Conservation (phyloP, 2,329 filamentous ascomycete species). For the Aspergillus hortae region DNA sequence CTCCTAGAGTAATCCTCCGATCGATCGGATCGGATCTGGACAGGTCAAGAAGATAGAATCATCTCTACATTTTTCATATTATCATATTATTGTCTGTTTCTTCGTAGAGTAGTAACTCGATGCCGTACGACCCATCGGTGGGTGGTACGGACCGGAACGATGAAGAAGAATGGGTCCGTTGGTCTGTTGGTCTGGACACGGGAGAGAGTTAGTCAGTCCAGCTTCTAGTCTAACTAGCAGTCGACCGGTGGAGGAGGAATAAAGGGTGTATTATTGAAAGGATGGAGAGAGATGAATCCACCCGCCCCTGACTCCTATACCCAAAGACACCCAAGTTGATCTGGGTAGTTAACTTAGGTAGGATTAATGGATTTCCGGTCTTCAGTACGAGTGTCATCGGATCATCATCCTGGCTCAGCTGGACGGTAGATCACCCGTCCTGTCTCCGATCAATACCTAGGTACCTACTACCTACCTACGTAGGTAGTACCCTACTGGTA, state of each 20-base stretch:
- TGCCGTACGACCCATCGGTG: neutral
- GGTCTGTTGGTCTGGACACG: neutral
- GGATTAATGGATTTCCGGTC: neutral
- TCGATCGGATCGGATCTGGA: neutral
- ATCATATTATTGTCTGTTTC: too few relatives aligned
- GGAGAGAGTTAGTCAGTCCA: neutral
- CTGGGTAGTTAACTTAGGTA: neutral
- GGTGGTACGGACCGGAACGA: neutral
- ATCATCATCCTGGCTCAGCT: constrained; percentile 12
- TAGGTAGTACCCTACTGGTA: too few relatives aligned
- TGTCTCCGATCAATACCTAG: neutral
- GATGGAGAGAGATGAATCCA: neutral
- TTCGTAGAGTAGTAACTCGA: neutral
- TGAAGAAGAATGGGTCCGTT: neutral
- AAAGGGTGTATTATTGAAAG: neutral
- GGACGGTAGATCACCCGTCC: constrained; percentile 15
- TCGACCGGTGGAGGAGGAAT: too few relatives aligned
- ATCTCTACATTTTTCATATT: too few relatives aligned
- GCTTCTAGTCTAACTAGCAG: too few relatives aligned
- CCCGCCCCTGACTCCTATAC: neutral
- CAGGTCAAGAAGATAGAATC: neutral
- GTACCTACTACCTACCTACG: too few relatives aligned
- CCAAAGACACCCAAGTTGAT: too few relatives aligned
- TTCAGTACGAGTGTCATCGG: constrained; percentile 5
- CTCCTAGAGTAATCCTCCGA: neutral